A percentile compares a stretch with the other conserved stretches of the same genome.
Evolutionary conservation across 805 yeast species (phyloP).

Genomic region (Metschnikowia cubensis): DNA sequence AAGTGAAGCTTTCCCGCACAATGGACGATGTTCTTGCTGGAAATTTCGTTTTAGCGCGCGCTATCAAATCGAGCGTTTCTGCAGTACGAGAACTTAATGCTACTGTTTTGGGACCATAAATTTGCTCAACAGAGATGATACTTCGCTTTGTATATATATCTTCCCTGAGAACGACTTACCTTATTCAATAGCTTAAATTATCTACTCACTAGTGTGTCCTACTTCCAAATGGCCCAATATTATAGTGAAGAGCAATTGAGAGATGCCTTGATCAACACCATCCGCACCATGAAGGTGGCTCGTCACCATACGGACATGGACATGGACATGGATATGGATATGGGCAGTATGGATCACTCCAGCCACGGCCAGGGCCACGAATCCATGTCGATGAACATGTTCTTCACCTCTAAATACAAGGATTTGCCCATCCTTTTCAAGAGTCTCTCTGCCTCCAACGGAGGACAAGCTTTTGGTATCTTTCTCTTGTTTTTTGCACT

Average conservation of each 20-base stretch:
- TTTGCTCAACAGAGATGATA: conserved; percentile 2
- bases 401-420: conserved; percentile 47
- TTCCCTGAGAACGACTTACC: too few species aligned
- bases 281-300: conserved; percentile 1
- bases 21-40: neutral
- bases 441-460: conserved; percentile 47
- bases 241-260: neutral
- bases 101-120: neutral
- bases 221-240: neutral
- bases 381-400: conserved; percentile 48
- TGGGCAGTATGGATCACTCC: conserved; percentile 6
- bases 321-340: conserved; percentile 18
- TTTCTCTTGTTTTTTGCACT: conserved; percentile 57
- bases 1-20: neutral
- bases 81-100: conserved; percentile 1
- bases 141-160: neutral
- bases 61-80: neutral
- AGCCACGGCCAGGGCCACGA: conserved; percentile 11
- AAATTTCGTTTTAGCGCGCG: neutral
- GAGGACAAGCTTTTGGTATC: conserved; percentile 70
- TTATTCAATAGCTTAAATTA: neutral
- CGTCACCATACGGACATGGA: neutral
- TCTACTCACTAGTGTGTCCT: neutral
- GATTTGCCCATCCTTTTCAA: conserved; percentile 63
- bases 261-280: neutral